Conservation (phyloP, 2,329 filamentous ascomycete genomes). For the Davidsoniella neocaledoniae region DNA sequence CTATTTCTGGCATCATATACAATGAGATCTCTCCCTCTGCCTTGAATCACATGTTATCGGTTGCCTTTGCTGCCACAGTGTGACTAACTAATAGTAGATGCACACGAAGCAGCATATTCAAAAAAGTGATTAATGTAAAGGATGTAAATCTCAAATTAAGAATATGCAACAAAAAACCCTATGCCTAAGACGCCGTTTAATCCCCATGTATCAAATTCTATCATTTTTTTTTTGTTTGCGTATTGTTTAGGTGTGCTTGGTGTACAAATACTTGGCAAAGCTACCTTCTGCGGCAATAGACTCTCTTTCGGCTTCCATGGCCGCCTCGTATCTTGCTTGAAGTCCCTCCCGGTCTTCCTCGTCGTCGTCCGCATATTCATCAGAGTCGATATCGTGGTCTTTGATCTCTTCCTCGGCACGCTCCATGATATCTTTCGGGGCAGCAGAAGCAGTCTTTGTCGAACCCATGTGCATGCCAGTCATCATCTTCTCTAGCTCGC, state of each 20-base stretch:
- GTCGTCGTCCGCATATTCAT: slow-evolving; percentile 41
- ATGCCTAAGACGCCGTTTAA: background rate
- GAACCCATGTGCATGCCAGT: slow-evolving; percentile 55
- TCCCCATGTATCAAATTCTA: background rate
- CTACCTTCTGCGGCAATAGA: slow-evolving; percentile 38
- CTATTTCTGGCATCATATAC: too few species aligned
- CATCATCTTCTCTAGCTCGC: slow-evolving; percentile 86
- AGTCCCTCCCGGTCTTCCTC: slow-evolving; percentile 48
- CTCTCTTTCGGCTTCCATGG: slow-evolving; percentile 43
- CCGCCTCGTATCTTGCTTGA: slow-evolving; percentile 59
- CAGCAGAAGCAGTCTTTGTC: slow-evolving; percentile 15
- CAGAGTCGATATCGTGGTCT: slow-evolving; percentile 41
- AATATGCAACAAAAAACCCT: background rate
- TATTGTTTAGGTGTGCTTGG: slow-evolving; percentile 20
- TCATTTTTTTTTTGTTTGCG: background rate
- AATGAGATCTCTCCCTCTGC: too few species aligned
- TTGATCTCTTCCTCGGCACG: slow-evolving; percentile 33
- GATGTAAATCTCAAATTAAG: background rate
- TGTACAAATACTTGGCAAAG: slow-evolving; percentile 42
- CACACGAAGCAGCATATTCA: background rate
- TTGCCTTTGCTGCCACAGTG: too few species aligned
- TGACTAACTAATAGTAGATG: background rate
- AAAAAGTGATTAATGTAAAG: background rate
- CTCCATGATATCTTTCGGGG: slow-evolving; percentile 21
- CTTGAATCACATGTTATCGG: too few species aligned